These are phyloP conservation scores for Priceomyces haplophilus DNA, from an alignment of 805 yeast genomes.

Conservation along the genomic window DNA sequence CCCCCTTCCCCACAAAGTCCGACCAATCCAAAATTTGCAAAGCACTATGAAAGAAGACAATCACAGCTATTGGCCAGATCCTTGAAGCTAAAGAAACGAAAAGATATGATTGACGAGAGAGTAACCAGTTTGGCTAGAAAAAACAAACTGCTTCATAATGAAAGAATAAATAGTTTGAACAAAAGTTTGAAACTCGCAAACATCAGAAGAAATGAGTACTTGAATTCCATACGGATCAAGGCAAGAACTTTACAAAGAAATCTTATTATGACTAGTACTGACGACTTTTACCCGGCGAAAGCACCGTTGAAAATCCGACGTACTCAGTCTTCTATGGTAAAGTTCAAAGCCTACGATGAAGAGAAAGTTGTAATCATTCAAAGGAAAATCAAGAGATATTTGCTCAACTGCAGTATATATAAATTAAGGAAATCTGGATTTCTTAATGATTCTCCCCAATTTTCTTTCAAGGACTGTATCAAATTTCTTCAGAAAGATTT, in stretches of 20 bases:
- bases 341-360: not conserved
- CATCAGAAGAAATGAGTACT: conserved; percentile 6
- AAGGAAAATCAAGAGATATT: conserved; percentile 1
- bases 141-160: conserved; percentile 3
- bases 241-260: conserved; percentile 7
- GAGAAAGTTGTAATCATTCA: not conserved
- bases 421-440: conserved; percentile 2
- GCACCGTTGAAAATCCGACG: not conserved
- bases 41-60: conserved; percentile 9
- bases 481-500: not conserved
- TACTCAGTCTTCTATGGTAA: not conserved
- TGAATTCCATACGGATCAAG: conserved; percentile 6
- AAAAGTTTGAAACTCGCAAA: conserved; percentile 8
- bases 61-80: conserved; percentile 6
- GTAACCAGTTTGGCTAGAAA: conserved; percentile 5
- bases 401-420: not conserved
- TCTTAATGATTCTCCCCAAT: not conserved
- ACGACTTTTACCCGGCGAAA: not conserved
- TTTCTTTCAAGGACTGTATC: conserved; percentile 4
- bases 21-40: not conserved
- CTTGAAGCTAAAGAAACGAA: conserved; percentile 7
- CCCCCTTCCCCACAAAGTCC: conserved; percentile 2
- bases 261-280: not conserved
- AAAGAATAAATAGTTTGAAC: conserved; percentile 5
- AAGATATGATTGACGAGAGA: conserved; percentile 7